Conservation (phyloP, 2,329 filamentous ascomycete genomes). For the Clonostachys chloroleuca region DNA sequence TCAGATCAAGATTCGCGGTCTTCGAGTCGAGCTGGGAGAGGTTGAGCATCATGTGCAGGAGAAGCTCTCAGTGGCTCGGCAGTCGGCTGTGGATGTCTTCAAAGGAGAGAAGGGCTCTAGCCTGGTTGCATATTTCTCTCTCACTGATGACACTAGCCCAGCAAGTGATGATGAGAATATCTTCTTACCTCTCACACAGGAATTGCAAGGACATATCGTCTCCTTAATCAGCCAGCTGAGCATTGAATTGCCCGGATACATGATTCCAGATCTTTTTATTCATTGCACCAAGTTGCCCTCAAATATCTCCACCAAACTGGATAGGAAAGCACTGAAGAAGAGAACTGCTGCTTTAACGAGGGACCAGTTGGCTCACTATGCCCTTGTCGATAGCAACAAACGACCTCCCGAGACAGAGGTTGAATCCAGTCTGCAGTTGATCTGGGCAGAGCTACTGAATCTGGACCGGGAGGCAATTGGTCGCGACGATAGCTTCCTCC, state of each 20-base stretch:
- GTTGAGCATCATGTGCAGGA: constrained; percentile 1
- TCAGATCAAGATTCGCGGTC: constrained; percentile 51
- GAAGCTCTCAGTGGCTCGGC: neutral
- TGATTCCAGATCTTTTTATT: constrained; percentile 10
- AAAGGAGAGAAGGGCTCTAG: neutral
- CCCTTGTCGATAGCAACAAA: constrained; percentile 10
- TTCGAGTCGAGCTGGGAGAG: constrained; percentile 34
- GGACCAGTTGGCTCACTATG: constrained; percentile 1
- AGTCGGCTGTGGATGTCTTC: constrained; percentile 5
- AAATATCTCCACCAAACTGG: constrained; percentile 9
- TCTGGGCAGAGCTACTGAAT: constrained; percentile 15
- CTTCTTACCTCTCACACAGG: neutral
- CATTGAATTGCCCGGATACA: constrained; percentile 7
- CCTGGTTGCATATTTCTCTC: neutral
- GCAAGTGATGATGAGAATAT: neutral
- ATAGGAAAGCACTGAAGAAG: constrained; percentile 1
- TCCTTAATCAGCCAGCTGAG: neutral
- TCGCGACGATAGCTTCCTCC: constrained; percentile 5
- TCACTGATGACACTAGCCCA: neutral
- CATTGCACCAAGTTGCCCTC: constrained; percentile 8
- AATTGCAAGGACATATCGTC: neutral
- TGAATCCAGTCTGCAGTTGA: constrained; percentile 22
- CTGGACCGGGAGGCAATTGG: constrained; percentile 1
- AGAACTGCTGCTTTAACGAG: constrained; percentile 1
- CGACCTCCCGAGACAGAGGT: constrained; percentile 21